Conservation (phyloP, 352 stramenopile species). For the Paralagenidium karlingii region DNA sequence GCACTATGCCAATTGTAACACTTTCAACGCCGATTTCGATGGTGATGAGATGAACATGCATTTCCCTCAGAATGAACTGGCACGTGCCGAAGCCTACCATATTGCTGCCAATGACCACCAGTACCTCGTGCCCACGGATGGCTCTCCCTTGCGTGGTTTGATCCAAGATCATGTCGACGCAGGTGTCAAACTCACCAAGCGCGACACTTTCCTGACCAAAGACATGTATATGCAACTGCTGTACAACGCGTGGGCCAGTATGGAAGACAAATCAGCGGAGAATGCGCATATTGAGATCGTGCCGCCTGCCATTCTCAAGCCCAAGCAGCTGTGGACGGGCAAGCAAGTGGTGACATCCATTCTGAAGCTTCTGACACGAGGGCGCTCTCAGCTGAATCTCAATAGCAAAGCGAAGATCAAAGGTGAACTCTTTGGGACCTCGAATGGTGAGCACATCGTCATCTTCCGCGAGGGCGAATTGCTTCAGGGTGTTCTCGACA, state of each 20-base stretch:
- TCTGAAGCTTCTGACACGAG: conserved; percentile 89
- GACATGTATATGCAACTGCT: conserved; percentile 98
- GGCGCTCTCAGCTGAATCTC: conserved; percentile 82
- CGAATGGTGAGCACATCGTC: conserved; percentile 94
- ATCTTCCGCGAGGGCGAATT: conserved; percentile 94
- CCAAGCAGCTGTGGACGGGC: conserved; percentile 94
- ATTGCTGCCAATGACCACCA: conserved; percentile 98
- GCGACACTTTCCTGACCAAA: conserved; percentile 96
- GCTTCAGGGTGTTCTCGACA: conserved; percentile 97
- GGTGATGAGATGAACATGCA: conserved; percentile 99
- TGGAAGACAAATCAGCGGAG: conserved; percentile 82
- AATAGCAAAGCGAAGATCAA: conserved; percentile 97
- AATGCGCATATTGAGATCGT: conserved; percentile 89
- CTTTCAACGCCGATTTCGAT: conserved; percentile 99
- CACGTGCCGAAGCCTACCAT: conserved; percentile 94
- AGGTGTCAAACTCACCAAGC: conserved; percentile 96
- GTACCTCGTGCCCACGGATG: conserved; percentile 97
- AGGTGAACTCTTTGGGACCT: conserved; percentile 88
- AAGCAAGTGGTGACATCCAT: conserved; percentile 98
- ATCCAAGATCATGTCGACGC: conserved; percentile 99
- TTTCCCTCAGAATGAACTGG: conserved; percentile 98
- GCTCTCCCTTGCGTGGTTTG: conserved; percentile 94
- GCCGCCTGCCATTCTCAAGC: conserved; percentile 97
- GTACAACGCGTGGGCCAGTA: conserved; percentile 92
- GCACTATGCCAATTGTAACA: conserved; percentile 99